phyloP scores from a whole-genome alignment of 441 rosid species.

The Capsella rubella region DNA sequence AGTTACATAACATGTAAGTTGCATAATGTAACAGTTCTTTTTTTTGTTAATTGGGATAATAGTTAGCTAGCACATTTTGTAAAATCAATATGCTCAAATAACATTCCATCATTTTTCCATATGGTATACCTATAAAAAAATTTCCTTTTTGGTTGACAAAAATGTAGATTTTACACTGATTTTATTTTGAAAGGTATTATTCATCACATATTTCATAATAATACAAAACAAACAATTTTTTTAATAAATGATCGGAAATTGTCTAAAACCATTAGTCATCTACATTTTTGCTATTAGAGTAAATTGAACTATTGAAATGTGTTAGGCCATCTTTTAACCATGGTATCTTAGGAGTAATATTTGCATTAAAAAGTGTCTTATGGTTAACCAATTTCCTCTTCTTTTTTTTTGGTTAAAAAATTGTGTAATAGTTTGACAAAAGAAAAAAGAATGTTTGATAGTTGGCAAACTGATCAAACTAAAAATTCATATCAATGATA shows the following conservation, averaged over 20 bases:
- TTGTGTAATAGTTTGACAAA: background rate
- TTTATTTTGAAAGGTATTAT: background rate
- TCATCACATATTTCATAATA: too few relatives aligned
- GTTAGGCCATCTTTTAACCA: too few relatives aligned
- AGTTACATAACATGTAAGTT: background rate
- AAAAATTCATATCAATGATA: background rate
- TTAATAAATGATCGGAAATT: too few relatives aligned
- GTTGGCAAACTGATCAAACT: background rate
- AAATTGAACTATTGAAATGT: background rate
- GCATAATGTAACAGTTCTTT: background rate
- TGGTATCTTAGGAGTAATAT: too few relatives aligned
- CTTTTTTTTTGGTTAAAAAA: background rate
- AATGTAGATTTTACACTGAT: background rate
- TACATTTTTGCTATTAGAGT: background rate
- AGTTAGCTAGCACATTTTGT: background rate
- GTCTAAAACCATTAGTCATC: too few relatives aligned
- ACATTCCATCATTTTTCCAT: background rate
- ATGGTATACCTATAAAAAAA: background rate
- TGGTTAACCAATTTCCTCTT: background rate
- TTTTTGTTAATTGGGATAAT: background rate
- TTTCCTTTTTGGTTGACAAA: background rate
- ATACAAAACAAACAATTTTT: too few relatives aligned
- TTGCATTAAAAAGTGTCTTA: too few relatives aligned
- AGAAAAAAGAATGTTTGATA: too few relatives aligned
- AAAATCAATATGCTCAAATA: background rate